A percentile compares a stretch with the other conserved stretches of the same genome.
These are phyloP conservation scores for Candida patagonica DNA, from an alignment of 805 yeast species.

Conservation along the genomic window DNA sequence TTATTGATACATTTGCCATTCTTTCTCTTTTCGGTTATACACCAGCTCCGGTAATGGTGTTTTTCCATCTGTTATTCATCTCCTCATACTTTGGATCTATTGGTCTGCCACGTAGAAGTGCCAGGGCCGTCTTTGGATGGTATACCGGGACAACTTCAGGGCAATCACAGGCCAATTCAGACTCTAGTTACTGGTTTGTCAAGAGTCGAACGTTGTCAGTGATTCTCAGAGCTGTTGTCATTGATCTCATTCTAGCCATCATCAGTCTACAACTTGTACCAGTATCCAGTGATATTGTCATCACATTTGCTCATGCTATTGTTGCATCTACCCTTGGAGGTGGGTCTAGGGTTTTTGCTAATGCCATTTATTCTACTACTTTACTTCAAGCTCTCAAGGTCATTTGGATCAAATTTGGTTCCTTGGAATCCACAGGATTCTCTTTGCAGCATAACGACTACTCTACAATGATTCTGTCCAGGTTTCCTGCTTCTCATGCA, in stretches of 20 bases:
- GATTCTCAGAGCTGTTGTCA: slow-evolving; percentile 13
- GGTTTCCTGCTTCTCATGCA: neutral
- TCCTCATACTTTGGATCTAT: slow-evolving; percentile 16
- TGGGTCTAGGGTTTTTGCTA: slow-evolving; percentile 19
- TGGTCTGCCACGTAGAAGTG: slow-evolving; percentile 5
- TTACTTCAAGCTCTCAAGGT: slow-evolving; percentile 17
- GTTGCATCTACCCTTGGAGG: slow-evolving; percentile 28
- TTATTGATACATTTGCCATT: slow-evolving; percentile 28
- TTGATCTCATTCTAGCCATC: slow-evolving; percentile 18
- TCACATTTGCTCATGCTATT: slow-evolving; percentile 25
- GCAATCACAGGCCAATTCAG: slow-evolving; percentile 12
- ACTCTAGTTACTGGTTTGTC: slow-evolving; percentile 4
- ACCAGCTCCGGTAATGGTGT: slow-evolving; percentile 22
- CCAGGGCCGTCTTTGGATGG: slow-evolving; percentile 14
- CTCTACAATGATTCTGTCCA: neutral
- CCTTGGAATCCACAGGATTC: slow-evolving; percentile 1
- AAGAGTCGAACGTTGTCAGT: neutral
- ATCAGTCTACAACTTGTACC: slow-evolving; percentile 15
- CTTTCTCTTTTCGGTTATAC: slow-evolving; percentile 24
- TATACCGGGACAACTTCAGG: slow-evolving; percentile 1
- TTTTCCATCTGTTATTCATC: slow-evolving; percentile 22
- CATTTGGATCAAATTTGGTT: slow-evolving; percentile 12
- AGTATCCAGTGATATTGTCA: slow-evolving; percentile 10
- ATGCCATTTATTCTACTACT: slow-evolving; percentile 25
- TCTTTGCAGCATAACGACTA: neutral